Base-by-base conservation (phyloP, 331 rosid genomes). In the Spiraea crenata region DNA sequence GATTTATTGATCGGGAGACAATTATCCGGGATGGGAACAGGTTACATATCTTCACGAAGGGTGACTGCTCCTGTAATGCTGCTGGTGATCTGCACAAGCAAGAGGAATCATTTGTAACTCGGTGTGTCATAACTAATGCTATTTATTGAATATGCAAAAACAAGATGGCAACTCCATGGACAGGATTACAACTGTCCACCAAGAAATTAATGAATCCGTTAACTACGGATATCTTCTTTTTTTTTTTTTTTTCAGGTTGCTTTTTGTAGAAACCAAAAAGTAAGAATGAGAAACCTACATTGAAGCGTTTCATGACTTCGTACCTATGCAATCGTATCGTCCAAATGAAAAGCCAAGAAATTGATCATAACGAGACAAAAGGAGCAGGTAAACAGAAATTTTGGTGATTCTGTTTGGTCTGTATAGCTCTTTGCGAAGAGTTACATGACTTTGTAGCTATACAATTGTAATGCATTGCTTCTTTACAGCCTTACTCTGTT, bases 11-110 rank as follows among this genome's bases (percentile, higher is more conserved):
- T 37, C 61, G 78, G 41, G 78, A 65, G 48, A 69, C 78, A 3
- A 67, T 71, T 62, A 72, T 82, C 49, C 78, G 80, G 72, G 86
- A 82, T n/a, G 63, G 83, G 51, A 78, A 76, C 57, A 13, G 80
- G 63, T 55, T 82, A 49, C 86, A 77, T 74, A 57, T 75, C 65
- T 74, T 82, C 69, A 74, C 49, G 54, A 82, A 63, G 13, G 81
- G 86, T 3, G 16, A 65, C 42, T 82, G 86, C 49, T 82, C 83
- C 51, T 82, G 86, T 72, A 49, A 7, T 71, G 70, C 63, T 45
- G 15, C 74, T 9, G 7, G 48, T 47, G 20, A 60, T 75, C 35
- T 57, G 37, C 19, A 7, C n/a, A n/a, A n/a, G 19, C 11, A 15
- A 4, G n/a, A 44, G 38, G n/a, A 70, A 70, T 25, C 14, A 40